Evolutionary conservation across 495 filamentous ascomycete genomes (phyloP).

Genomic region (Collariella sp.): DNA sequence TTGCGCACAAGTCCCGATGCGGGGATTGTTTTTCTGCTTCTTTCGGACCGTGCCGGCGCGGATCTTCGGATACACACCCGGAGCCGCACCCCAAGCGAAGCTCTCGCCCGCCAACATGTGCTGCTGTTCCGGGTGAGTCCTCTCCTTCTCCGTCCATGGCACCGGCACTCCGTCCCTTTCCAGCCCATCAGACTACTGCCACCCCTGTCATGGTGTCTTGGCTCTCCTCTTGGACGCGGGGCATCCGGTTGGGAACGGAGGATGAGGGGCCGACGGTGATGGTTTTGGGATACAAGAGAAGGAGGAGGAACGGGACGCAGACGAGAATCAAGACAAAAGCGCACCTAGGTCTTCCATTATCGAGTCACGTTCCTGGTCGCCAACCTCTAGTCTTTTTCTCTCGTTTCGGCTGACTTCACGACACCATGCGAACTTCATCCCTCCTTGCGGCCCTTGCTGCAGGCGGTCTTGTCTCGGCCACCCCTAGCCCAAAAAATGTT

Average conservation of each 20-base stretch:
- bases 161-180: slow-evolving; percentile 5
- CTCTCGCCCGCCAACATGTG: slow-evolving; percentile 8
- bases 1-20: neutral
- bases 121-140: slow-evolving; percentile 14
- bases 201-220: slow-evolving; percentile 4
- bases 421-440: slow-evolving; percentile 14
- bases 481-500: slow-evolving; percentile 4
- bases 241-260: neutral
- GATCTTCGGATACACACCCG: slow-evolving; percentile 12
- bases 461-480: slow-evolving; percentile 12
- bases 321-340: neutral
- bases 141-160: slow-evolving; percentile 4
- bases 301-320: neutral
- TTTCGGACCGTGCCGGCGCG: slow-evolving; percentile 10
- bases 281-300: neutral
- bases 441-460: slow-evolving; percentile 15
- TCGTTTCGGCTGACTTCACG: neutral
- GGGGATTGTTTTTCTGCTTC: slow-evolving; percentile 5
- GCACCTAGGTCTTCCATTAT: neutral
- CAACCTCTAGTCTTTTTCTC: neutral
- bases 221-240: neutral
- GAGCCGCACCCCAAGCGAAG: slow-evolving; percentile 11
- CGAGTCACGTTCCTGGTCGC: too few relatives aligned
- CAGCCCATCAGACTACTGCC: neutral
- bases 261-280: neutral